Evolutionary conservation across 1,284 basidiomycete species (phyloP).

Genomic region (Melampsora larici-populina): DNA sequence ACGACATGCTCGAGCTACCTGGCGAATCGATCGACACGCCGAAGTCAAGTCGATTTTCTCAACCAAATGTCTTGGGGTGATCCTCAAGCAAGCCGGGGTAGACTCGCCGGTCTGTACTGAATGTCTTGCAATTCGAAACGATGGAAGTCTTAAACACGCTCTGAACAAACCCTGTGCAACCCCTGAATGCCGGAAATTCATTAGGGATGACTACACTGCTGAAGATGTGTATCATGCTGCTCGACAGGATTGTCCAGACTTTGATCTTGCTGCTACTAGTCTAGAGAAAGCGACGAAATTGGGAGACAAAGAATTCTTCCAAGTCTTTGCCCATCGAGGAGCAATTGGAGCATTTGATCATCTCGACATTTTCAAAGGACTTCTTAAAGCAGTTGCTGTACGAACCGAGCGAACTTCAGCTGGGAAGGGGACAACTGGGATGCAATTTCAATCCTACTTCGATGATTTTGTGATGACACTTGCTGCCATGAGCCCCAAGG

Average conservation of each 20-base stretch:
- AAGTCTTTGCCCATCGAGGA: neutral
- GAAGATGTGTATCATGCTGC: neutral
- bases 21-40: neutral
- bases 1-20: neutral
- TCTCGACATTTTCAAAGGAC: slow-evolving; percentile 6
- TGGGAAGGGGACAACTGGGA: slow-evolving; percentile 1
- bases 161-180: neutral
- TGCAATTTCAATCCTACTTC: neutral
- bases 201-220: neutral
- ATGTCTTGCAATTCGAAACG: neutral
- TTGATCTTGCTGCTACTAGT: neutral
- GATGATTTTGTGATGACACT: slow-evolving; percentile 8
- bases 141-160: neutral
- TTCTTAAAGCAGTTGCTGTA: neutral
- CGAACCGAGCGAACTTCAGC: neutral
- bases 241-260: neutral
- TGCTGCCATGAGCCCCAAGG: slow-evolving; percentile 12
- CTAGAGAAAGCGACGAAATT: slow-evolving; percentile 4
- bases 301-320: neutral
- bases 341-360: slow-evolving; percentile 1
- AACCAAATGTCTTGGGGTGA: neutral
- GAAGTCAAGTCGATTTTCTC: slow-evolving; percentile 9
- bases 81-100: neutral
- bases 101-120: neutral
- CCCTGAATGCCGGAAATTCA: neutral